A percentile compares a stretch with the other conserved stretches of the same genome.
These are phyloP conservation scores for Amylostereum chailletii DNA, from an alignment of 1,284 basidiomycete genomes.

Conservation along the genomic window DNA sequence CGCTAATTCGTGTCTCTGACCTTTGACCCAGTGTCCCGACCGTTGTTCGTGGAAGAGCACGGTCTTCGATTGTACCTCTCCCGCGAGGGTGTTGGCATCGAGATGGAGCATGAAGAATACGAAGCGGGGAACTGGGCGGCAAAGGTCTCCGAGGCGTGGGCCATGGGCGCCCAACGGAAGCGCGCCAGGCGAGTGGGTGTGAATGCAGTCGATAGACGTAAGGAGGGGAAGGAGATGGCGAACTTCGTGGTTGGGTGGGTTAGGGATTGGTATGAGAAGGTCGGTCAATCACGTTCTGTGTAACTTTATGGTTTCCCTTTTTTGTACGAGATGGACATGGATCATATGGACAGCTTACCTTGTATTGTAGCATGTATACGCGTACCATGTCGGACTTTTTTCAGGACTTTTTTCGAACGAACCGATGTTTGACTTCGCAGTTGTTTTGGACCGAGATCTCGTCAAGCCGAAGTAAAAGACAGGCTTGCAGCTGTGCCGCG, in stretches of 20 bases:
- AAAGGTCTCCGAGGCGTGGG: constrained; percentile 48
- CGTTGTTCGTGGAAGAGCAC: constrained; percentile 73
- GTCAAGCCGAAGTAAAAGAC: too few species aligned
- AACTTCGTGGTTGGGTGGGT: constrained; percentile 43
- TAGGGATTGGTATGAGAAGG: constrained; percentile 18
- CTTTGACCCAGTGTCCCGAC: constrained; percentile 48
- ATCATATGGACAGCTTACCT: too few species aligned
- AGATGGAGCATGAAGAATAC: constrained; percentile 52
- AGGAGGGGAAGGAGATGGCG: constrained; percentile 43
- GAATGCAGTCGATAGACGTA: constrained; percentile 24
- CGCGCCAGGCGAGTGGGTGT: constrained; percentile 29
- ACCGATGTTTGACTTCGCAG: too few species aligned
- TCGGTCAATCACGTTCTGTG: not conserved
- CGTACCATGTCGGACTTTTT: too few species aligned
- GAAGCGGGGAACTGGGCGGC: constrained; percentile 64
- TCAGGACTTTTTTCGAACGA: too few species aligned
- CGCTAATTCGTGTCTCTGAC: not conserved
- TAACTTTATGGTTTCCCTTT: too few species aligned
- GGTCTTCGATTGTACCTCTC: constrained; percentile 58
- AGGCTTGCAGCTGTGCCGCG: too few species aligned
- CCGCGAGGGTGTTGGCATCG: constrained; percentile 53
- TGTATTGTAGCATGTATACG: too few species aligned
- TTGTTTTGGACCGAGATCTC: too few species aligned
- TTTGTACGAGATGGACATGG: too few species aligned
- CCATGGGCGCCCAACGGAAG: constrained; percentile 36